Base-by-base conservation (phyloP, 805 yeast genomes). In the Kazachstania africana region DNA sequence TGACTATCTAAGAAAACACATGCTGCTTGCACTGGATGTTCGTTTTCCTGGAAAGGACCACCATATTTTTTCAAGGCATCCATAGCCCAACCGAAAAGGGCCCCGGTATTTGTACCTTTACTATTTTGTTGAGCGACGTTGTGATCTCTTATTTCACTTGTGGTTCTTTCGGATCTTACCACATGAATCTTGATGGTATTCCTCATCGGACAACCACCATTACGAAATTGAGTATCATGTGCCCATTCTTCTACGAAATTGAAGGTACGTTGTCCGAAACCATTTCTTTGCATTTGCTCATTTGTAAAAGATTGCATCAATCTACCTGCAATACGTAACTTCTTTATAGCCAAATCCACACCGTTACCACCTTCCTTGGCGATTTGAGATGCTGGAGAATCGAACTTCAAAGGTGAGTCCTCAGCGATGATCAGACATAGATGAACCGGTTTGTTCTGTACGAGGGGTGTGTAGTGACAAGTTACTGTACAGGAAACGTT, bases 251-350 rank as follows among this genome's bases (percentile, higher is more conserved):
- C 94, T 2, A 65, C 75, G 40, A 84, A 79, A 38, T 72, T 72
- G 55, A 84, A 84, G 4, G 80, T 65, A 37, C 96, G 62, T 40
- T 75, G 70, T 8, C 95, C 93, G 48, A 82, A 70, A 0, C 91
- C 87, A 28, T 72, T 68, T 24, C 77, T 60, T 32, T 73, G 54
- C 94, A 88, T 83, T 49, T 85, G 95, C 43, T 87, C 96, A 44
- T 74, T 75, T 0, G 96, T 87, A 53, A 70, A 85, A 1, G 95
- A 93, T 45, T 83, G 88, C 94, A 83, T 82, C 55, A 87, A 55
- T 43, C 94, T 66, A 4, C 80, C 94, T 3, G 82, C 95, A 37
- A 84, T 71, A 44, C 91, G 71, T 40, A 88, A 51, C 50, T 83
- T 83, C 40, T 62, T 63, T 13, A 80, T 59, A 1, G 95, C 95